Percentiles rank a stretch among this genome's conserved stretches.
phyloP scores from a whole-genome alignment of 495 filamentous ascomycete genomes.

The Hapsidospora chrysogenum region DNA sequence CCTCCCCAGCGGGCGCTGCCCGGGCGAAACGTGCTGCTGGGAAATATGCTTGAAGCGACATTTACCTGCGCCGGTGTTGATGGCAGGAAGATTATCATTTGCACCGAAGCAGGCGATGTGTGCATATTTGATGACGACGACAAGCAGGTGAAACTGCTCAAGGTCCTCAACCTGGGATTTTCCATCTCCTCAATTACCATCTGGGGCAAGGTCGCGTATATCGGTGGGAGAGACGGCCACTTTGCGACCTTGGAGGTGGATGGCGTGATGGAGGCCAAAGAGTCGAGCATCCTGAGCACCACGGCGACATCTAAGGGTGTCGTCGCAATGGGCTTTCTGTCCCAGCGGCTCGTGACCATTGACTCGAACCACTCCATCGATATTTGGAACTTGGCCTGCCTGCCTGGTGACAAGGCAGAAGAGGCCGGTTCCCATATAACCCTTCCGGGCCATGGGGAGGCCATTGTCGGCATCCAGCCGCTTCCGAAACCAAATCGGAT shows the following conservation, averaged over 20 bases:
- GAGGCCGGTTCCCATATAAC: slow-evolving; percentile 21
- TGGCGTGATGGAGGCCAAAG: slow-evolving; percentile 17
- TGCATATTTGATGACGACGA: slow-evolving; percentile 68
- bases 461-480: slow-evolving; percentile 57
- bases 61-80: slow-evolving; percentile 67
- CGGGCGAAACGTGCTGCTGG: slow-evolving; percentile 58
- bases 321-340: slow-evolving; percentile 52
- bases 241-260: slow-evolving; percentile 20
- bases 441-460: slow-evolving; percentile 57
- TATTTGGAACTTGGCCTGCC: slow-evolving; percentile 32
- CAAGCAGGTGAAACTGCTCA: slow-evolving; percentile 49
- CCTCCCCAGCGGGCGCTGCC: slow-evolving; percentile 31
- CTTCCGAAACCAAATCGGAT: slow-evolving; percentile 37
- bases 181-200: slow-evolving; percentile 41
- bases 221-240: slow-evolving; percentile 29
- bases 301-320: slow-evolving; percentile 16
- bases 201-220: slow-evolving; percentile 18
- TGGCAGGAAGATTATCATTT: slow-evolving; percentile 49
- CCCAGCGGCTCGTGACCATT: slow-evolving; percentile 54
- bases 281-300: slow-evolving; percentile 11
- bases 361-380: slow-evolving; percentile 58
- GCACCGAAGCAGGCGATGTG: slow-evolving; percentile 55
- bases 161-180: slow-evolving; percentile 45
- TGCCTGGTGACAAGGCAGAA: slow-evolving; percentile 11
- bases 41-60: slow-evolving; percentile 57